Evolutionary conservation across 345 rosid genomes (phyloP), one percentile per base, ranked within the genome.

Genomic region (Corymbia maculata): DNA sequence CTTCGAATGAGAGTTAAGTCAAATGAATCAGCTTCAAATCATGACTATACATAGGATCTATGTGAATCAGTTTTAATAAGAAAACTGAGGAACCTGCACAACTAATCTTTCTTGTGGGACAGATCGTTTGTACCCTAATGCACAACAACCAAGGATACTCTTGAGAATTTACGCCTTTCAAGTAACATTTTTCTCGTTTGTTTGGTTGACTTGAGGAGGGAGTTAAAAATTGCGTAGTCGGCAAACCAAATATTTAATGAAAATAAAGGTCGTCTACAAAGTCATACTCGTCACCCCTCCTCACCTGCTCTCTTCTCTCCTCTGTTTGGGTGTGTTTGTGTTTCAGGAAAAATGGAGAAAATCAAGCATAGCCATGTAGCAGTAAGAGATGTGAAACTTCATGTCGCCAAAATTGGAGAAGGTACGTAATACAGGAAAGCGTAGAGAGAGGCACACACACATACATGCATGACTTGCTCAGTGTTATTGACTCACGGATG

Each of bases 321-420:
- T 17, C 85, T 21, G 15, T 51, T 19, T 14, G 16, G 8, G 30
- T 4, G 22, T 28, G 50, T 7, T 55, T 21, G 13, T 50, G 42
- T 68, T 68, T 21, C 44, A 24, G 22, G 24, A 64, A 80, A 79
- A 53, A 93, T 92, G 94, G 94, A 94, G 14, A 85, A 87, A 87
- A 91, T 94, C 86, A 89, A 91, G 91, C 95, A 93, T 91, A 85
- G 42, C 86, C 89, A 90, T 87, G 87, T 93, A 2, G 87, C 89
- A 85, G 92, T 91, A 11, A 88, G 92, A 88, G 96, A 94, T 59
- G 51, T 93, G 36, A 90, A 91, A 26, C 93, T 93, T 51, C 95
- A 93, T 80, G 92, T 94, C 6, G 95, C 95, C 16, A 94, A 93
- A 86, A 88, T 88, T 53, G 94, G 95, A 85, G 90, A 89, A 32